Conservation (phyloP, 2,329 filamentous ascomycete species). For the Xylariaceae sp. region DNA sequence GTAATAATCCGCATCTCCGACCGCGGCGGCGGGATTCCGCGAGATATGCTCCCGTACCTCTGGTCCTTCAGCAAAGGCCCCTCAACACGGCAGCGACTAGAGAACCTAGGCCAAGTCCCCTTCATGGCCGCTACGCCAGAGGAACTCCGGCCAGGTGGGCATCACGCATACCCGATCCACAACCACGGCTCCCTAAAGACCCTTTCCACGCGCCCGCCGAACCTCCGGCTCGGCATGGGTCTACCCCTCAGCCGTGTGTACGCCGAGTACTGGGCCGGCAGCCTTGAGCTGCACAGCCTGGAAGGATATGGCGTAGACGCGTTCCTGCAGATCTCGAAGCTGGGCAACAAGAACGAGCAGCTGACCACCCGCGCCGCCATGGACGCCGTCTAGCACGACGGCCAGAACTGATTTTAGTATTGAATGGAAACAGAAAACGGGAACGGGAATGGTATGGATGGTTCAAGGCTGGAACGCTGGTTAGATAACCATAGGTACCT, state of each 20-base stretch:
- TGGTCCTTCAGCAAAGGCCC: constrained; percentile 98
- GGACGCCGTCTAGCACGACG: constrained; percentile 59
- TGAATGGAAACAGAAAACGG: too few species aligned
- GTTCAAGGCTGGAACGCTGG: too few species aligned
- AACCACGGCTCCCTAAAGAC: constrained; percentile 66
- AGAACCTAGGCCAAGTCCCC: constrained; percentile 82
- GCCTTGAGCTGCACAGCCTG: constrained; percentile 81
- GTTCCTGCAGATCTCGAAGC: constrained; percentile 90
- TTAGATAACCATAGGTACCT: too few species aligned
- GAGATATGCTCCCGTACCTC: constrained; percentile 78
- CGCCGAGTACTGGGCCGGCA: constrained; percentile 97
- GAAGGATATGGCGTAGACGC: constrained; percentile 96
- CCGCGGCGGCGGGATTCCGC: constrained; percentile 85
- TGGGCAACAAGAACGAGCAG: constrained; percentile 98
- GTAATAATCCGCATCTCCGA: constrained; percentile 96
- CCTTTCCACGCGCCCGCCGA: constrained; percentile 76
- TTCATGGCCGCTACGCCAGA: constrained; percentile 91
- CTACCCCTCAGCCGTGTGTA: constrained; percentile 91
- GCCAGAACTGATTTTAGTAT: too few species aligned
- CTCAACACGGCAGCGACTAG: constrained; percentile 68
- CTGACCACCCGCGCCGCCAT: constrained; percentile 73
- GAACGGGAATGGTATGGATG: too few species aligned
- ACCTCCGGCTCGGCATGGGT: constrained; percentile 86
- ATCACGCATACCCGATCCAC: not conserved
- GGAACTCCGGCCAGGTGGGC: constrained; percentile 59